Evolutionary conservation across 805 yeast genomes (phyloP).

Genomic region (Kazachstania bromeliacearum): DNA sequence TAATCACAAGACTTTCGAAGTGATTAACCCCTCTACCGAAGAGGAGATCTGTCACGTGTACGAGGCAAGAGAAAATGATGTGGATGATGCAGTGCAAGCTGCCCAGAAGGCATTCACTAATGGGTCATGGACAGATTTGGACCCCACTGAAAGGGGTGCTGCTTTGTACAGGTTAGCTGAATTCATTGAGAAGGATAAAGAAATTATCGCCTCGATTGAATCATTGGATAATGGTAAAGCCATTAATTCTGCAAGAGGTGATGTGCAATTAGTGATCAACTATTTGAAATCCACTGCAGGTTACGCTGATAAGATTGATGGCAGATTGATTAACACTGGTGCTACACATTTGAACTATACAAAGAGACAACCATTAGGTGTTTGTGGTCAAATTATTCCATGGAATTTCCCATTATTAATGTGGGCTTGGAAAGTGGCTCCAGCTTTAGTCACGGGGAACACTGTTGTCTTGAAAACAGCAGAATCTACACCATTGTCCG

Average conservation of each 20-base stretch:
- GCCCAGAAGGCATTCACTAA: conserved; percentile 69
- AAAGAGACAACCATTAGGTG: conserved; percentile 77
- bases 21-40: conserved; percentile 59
- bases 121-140: conserved; percentile 53
- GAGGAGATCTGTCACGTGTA: conserved; percentile 56
- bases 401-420: conserved; percentile 89
- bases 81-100: conserved; percentile 76
- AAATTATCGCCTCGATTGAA: conserved; percentile 70
- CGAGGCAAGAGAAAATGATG: conserved; percentile 63
- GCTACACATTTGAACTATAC: conserved; percentile 53
- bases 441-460: conserved; percentile 80
- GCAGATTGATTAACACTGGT: conserved; percentile 52
- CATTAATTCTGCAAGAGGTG: conserved; percentile 60
- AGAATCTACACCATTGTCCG: conserved; percentile 79
- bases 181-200: conserved; percentile 62
- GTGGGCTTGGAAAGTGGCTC: conserved; percentile 82
- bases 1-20: conserved; percentile 51
- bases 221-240: conserved; percentile 88
- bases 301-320: conserved; percentile 61
- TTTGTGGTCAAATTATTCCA: conserved; percentile 81
- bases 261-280: conserved; percentile 58
- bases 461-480: conserved; percentile 79
- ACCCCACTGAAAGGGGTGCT: conserved; percentile 56
- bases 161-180: conserved; percentile 66
- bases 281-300: conserved; percentile 81